phyloP scores from a whole-genome alignment of 208 protist genomes.

The Wallacemonas sp. region DNA sequence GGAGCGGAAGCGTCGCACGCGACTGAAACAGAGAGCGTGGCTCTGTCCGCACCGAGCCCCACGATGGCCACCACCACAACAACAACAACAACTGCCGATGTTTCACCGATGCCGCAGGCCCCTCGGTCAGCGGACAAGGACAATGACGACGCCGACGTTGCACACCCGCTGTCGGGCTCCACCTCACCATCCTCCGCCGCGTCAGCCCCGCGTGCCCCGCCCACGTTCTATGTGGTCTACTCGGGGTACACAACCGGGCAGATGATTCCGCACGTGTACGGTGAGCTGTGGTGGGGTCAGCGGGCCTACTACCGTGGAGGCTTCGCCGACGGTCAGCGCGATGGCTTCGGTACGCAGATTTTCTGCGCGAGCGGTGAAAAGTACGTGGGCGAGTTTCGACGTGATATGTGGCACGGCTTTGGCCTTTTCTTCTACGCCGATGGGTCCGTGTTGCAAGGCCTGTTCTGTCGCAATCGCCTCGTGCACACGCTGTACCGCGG shows the following conservation, averaged over 20 bases:
- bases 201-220: not conserved
- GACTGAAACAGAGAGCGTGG: not conserved
- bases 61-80: too few relatives aligned
- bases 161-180: too few relatives aligned
- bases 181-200: not conserved
- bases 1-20: too few relatives aligned
- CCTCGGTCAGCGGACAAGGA: too few relatives aligned
- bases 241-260: constrained; percentile 64
- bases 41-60: too few relatives aligned
- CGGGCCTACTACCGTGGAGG: constrained; percentile 57
- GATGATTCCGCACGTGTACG: constrained; percentile 70
- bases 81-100: too few relatives aligned
- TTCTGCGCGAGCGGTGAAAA: constrained; percentile 57
- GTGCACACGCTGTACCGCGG: constrained; percentile 61
- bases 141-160: too few relatives aligned
- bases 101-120: too few relatives aligned
- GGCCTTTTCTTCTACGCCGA: constrained; percentile 69
- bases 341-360: constrained; percentile 68
- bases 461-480: constrained; percentile 52
- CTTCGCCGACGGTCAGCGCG: constrained; percentile 58
- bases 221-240: constrained; percentile 57
- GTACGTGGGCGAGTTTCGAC: constrained; percentile 65
- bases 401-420: constrained; percentile 61
- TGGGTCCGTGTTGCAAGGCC: constrained; percentile 67
- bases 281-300: constrained; percentile 78